Percentiles rank a stretch among this genome's conserved stretches.
phyloP scores from a whole-genome alignment of 306 rosid genomes.

The Crataegus laevigata region DNA sequence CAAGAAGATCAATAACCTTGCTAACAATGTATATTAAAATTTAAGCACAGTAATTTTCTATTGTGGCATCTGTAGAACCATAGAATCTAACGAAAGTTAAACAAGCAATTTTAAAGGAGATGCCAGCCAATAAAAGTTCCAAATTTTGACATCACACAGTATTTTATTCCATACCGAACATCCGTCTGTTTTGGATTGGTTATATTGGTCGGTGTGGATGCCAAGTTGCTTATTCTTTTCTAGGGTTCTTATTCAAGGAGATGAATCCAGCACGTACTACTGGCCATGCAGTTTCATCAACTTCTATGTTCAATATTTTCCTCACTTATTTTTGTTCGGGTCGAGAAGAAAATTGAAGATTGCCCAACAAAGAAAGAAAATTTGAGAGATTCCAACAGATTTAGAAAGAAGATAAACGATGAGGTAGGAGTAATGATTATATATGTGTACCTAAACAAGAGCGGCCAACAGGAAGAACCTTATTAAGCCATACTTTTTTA shows the following conservation, averaged over 20 bases:
- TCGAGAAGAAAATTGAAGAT: not conserved
- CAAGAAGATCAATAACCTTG: not conserved
- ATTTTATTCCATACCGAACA: conserved; percentile 48
- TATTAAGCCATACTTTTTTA: not conserved
- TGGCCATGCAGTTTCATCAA: conserved; percentile 56
- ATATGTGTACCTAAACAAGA: not conserved
- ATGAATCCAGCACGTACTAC: conserved; percentile 37
- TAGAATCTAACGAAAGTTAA: conserved; percentile 27
- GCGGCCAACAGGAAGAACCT: not conserved
- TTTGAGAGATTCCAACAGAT: not conserved
- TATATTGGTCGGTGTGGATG: conserved; percentile 76
- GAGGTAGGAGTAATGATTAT: not conserved
- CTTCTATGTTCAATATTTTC: conserved; percentile 10
- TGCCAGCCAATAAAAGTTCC: conserved; percentile 43
- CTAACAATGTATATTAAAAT: not conserved
- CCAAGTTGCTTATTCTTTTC: conserved; percentile 15
- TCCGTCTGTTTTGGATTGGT: conserved; percentile 74
- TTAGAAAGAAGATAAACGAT: not conserved
- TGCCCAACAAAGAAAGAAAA: not conserved
- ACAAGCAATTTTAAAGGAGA: conserved; percentile 1
- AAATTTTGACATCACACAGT: conserved; percentile 45
- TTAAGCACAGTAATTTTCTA: not conserved
- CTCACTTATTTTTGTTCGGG: not conserved
- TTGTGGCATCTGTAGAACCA: not conserved
- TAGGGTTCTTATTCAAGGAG: conserved; percentile 6